Conservation (phyloP, 75 land plant species). For the Gnetum montanum region DNA sequence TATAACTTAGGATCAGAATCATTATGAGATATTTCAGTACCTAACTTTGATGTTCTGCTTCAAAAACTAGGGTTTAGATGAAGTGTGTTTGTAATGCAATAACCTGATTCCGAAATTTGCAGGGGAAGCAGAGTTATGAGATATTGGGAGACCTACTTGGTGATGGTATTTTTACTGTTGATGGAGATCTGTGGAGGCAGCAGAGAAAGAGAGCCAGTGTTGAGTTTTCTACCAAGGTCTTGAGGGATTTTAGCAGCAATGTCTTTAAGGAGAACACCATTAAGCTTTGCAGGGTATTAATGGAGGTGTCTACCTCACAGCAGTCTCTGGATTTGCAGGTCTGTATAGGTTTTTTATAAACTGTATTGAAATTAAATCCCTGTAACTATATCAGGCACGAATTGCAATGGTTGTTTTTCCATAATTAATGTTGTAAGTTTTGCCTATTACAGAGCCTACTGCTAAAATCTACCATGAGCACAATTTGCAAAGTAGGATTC, state of each 20-base stretch:
- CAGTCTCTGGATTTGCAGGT: constrained; percentile 45
- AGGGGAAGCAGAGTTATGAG: constrained; percentile 6
- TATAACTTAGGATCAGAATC: neutral
- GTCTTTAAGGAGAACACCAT: constrained; percentile 8
- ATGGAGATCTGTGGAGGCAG: constrained; percentile 26
- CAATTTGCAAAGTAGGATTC: constrained; percentile 57
- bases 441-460: constrained; percentile 57
- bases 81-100: too few species aligned
- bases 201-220: constrained; percentile 28
- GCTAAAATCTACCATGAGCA: constrained; percentile 53
- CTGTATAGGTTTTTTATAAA: too few species aligned
- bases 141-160: constrained; percentile 28
- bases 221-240: constrained; percentile 18
- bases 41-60: neutral
- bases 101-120: neutral
- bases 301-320: neutral
- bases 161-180: constrained; percentile 32
- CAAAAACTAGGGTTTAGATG: too few species aligned
- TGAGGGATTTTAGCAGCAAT: constrained; percentile 20
- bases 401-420: too few species aligned
- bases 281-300: constrained; percentile 21
- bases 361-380: neutral
- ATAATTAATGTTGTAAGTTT: too few species aligned
- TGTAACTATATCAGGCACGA: too few species aligned
- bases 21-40: neutral